phyloP scores from a whole-genome alignment of 2,329 filamentous ascomycete species.

The Fusarium subtropicale region DNA sequence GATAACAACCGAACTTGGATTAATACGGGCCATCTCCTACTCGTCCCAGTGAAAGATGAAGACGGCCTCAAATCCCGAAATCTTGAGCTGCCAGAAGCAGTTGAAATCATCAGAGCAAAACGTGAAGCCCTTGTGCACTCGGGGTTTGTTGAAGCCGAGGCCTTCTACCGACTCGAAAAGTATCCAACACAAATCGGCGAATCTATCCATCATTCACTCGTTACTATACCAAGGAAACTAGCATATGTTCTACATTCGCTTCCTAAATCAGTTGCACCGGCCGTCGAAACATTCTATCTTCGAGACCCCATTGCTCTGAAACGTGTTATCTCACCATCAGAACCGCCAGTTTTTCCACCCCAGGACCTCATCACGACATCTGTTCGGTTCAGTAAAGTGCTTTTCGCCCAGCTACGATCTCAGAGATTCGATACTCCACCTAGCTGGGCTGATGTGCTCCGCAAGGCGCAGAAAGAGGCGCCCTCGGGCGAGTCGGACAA shows the following conservation, averaged over 20 bases:
- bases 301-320: slow-evolving; percentile 83
- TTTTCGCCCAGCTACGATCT: slow-evolving; percentile 90
- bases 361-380: slow-evolving; percentile 83
- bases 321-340: slow-evolving; percentile 68
- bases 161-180: slow-evolving; percentile 87
- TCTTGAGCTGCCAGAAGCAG: slow-evolving; percentile 73
- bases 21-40: slow-evolving; percentile 76
- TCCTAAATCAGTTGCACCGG: slow-evolving; percentile 82
- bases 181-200: slow-evolving; percentile 81
- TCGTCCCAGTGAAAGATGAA: slow-evolving; percentile 70
- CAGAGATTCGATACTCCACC: slow-evolving; percentile 80
- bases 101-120: slow-evolving; percentile 67
- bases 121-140: slow-evolving; percentile 75
- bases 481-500: slow-evolving; percentile 30
- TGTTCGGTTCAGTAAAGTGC: slow-evolving; percentile 84
- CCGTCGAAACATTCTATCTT: slow-evolving; percentile 91
- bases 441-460: slow-evolving; percentile 57
- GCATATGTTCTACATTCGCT: slow-evolving; percentile 82
- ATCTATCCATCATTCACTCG: slow-evolving; percentile 79
- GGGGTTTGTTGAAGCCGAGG: slow-evolving; percentile 82
- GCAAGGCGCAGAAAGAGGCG: slow-evolving; percentile 36
- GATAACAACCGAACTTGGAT: slow-evolving; percentile 93
- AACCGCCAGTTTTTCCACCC: slow-evolving; percentile 74
- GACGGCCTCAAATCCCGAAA: slow-evolving; percentile 50
- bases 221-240: slow-evolving; percentile 83